A percentile compares a stretch with the other conserved stretches of the same genome.
phyloP scores from a whole-genome alignment of 116 monocot species.

The Zostera marina region DNA sequence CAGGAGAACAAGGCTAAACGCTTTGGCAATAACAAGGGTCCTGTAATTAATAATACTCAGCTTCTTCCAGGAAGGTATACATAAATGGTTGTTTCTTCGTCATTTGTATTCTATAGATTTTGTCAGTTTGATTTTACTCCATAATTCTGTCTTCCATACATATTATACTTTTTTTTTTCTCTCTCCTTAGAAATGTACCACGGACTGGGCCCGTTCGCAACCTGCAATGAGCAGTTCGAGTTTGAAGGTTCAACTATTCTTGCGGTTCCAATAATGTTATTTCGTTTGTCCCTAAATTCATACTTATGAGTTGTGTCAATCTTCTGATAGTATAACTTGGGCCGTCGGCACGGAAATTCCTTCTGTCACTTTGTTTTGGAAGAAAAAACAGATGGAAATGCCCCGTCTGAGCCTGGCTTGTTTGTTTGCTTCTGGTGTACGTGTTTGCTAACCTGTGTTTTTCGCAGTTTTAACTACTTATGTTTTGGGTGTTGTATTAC shows the following conservation, averaged over 20 bases:
- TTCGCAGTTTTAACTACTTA: too few relatives aligned
- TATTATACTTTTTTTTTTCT: neutral
- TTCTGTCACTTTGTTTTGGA: constrained; percentile 2
- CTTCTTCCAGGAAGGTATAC: constrained; percentile 42
- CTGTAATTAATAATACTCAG: constrained; percentile 40
- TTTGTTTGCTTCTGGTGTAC: neutral
- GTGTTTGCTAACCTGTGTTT: neutral
- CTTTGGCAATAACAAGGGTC: constrained; percentile 26
- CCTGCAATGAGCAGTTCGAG: constrained; percentile 14
- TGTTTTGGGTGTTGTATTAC: too few relatives aligned
- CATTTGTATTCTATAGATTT: neutral
- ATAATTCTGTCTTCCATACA: neutral
- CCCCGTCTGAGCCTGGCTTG: neutral
- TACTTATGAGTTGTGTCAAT: neutral
- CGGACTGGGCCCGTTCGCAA: constrained; percentile 27
- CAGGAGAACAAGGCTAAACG: constrained; percentile 55
- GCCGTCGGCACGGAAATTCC: neutral
- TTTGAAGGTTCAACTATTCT: neutral
- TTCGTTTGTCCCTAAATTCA: neutral
- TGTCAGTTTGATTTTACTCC: too few relatives aligned
- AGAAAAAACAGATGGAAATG: neutral
- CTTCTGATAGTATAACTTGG: constrained; percentile 1
- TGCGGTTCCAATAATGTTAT: neutral
- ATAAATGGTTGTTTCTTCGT: neutral
- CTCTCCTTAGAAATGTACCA: constrained; percentile 16